phyloP scores from a whole-genome alignment of 768 basidiomycete species.

The Mycena olivaceomarginata region DNA sequence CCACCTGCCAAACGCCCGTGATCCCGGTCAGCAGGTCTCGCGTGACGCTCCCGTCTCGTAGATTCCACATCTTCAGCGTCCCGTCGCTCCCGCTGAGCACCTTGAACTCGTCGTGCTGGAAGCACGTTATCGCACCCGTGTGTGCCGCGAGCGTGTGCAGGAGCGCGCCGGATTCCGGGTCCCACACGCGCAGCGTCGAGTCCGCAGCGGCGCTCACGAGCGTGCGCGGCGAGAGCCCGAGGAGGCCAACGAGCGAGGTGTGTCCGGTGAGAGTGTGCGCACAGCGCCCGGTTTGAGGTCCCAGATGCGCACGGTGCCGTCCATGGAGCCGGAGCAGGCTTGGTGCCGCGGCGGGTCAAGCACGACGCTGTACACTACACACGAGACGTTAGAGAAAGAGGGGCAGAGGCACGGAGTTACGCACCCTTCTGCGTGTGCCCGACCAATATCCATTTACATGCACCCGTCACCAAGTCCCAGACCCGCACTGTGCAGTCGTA shows the following conservation, averaged over 20 bases:
- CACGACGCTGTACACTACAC: constrained; percentile 94
- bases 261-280: constrained; percentile 91
- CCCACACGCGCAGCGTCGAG: constrained; percentile 96
- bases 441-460: constrained; percentile 85
- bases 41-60: constrained; percentile 89
- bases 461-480: constrained; percentile 94
- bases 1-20: constrained; percentile 98
- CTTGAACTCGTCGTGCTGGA: constrained; percentile 99
- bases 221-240: constrained; percentile 91
- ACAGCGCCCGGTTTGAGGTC: constrained; percentile 88
- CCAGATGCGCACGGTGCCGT: constrained; percentile 98
- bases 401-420: constrained; percentile 40
- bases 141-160: constrained; percentile 92
- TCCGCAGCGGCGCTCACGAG: constrained; percentile 98
- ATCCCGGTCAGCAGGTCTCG: constrained; percentile 94
- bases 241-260: constrained; percentile 94
- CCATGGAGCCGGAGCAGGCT: constrained; percentile 98
- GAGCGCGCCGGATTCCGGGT: constrained; percentile 88
- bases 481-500: constrained; percentile 97
- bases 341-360: constrained; percentile 91
- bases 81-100: constrained; percentile 97
- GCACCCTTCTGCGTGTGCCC: constrained; percentile 96
- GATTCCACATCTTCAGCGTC: constrained; percentile 98
- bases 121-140: constrained; percentile 98
- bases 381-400: constrained; percentile 3